A percentile compares a stretch with the other conserved stretches of the same genome.
Evolutionary conservation across 345 rosid species (phyloP).

Genomic region (Murraya koenigii): DNA sequence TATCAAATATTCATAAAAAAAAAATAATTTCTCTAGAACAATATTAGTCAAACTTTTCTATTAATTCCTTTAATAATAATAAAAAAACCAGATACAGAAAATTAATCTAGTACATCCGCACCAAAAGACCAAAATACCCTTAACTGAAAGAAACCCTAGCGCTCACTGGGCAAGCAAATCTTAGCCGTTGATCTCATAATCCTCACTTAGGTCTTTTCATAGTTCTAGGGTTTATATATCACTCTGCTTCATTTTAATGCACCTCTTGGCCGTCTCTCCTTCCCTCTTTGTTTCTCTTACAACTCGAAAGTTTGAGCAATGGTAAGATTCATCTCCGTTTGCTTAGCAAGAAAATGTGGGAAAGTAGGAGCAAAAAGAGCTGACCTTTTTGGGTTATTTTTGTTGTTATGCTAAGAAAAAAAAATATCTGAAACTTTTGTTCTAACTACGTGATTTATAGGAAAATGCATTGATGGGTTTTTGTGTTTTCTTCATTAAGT

Average conservation of each 20-base stretch:
- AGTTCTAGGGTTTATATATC: conserved; percentile 23
- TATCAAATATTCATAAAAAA: too few relatives aligned
- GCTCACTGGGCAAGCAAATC: background rate
- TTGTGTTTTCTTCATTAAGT: background rate
- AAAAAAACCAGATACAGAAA: too few relatives aligned
- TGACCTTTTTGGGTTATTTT: background rate
- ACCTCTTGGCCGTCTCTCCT: background rate
- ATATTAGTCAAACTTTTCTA: background rate
- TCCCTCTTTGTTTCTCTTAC: background rate
- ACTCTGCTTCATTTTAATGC: background rate
- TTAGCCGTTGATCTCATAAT: conserved; percentile 21
- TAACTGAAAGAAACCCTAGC: conserved; percentile 10
- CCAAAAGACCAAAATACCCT: conserved; percentile 4
- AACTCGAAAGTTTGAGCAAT: conserved; percentile 23
- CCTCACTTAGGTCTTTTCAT: background rate
- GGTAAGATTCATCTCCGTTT: conserved; percentile 18
- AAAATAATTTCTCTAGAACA: background rate
- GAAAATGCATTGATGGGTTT: background rate
- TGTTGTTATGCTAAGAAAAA: background rate
- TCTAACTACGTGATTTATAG: background rate
- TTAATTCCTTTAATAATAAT: too few relatives aligned
- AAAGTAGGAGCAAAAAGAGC: background rate
- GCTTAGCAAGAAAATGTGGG: background rate
- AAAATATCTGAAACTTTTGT: background rate
- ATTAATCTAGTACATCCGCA: too few relatives aligned